Conservation (phyloP, 106 monocot species). For the Acanthochlamys bracteata region DNA sequence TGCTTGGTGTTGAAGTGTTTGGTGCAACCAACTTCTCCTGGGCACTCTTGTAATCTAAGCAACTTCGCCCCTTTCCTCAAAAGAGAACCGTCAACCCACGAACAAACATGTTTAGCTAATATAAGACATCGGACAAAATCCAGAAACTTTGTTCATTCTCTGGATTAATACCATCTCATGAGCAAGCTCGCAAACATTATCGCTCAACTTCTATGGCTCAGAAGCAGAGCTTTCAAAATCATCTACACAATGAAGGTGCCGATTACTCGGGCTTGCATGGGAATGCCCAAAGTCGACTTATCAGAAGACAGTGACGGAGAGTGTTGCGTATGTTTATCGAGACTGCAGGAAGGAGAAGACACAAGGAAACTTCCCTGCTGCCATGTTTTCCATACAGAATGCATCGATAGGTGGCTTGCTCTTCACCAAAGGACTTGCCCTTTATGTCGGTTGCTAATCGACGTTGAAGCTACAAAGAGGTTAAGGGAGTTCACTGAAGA, state of each 20-base stretch:
- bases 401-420: constrained; percentile 43
- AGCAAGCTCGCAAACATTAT: constrained; percentile 9
- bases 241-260: neutral
- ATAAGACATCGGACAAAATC: neutral
- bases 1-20: constrained; percentile 1
- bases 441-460: constrained; percentile 39
- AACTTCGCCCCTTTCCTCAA: neutral
- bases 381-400: constrained; percentile 50
- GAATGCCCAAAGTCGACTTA: neutral
- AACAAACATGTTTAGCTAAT: neutral
- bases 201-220: constrained; percentile 10
- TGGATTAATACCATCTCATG: neutral
- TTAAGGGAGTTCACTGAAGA: constrained; percentile 33
- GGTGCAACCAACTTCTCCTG: constrained; percentile 3
- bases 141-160: neutral
- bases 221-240: constrained; percentile 3
- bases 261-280: neutral
- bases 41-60: constrained; percentile 9
- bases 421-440: constrained; percentile 47
- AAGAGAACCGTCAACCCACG: constrained; percentile 5
- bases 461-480: neutral
- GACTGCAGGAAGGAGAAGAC: constrained; percentile 18
- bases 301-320: constrained; percentile 19
- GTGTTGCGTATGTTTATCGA: constrained; percentile 42
- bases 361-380: constrained; percentile 36